A percentile compares a stretch with the other conserved stretches of the same genome.
These are phyloP conservation scores for Aspergillus olivimuriae DNA, from an alignment of 495 filamentous ascomycete species.

Conservation along the genomic window DNA sequence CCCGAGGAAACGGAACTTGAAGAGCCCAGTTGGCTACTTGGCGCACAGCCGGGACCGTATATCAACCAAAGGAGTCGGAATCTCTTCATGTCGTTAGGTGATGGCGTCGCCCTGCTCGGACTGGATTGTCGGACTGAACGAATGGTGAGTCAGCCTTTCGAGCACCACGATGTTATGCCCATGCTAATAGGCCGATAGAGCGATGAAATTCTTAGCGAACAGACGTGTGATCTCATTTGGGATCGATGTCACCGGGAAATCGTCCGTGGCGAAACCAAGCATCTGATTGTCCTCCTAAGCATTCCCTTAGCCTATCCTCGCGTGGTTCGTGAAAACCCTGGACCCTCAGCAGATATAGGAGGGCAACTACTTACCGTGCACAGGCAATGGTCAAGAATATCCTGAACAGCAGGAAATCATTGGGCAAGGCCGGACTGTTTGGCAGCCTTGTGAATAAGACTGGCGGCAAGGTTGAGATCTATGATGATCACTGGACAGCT, in stretches of 20 bases:
- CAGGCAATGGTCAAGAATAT: conserved; percentile 62
- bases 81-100: conserved; percentile 77
- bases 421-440: conserved; percentile 76
- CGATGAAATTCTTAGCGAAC: conserved; percentile 70
- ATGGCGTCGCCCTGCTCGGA: conserved; percentile 72
- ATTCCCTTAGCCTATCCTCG: conserved; percentile 92
- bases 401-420: conserved; percentile 80
- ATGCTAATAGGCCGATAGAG: conserved; percentile 39
- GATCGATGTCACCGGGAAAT: conserved; percentile 78
- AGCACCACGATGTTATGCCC: too few species aligned
- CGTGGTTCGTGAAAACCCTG: conserved; percentile 48
- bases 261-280: conserved; percentile 73
- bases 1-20: conserved; percentile 68
- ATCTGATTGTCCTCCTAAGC: conserved; percentile 78
- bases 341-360: conserved; percentile 11
- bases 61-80: conserved; percentile 81
- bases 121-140: conserved; percentile 90
- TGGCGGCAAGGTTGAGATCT: conserved; percentile 87
- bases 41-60: conserved; percentile 75
- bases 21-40: conserved; percentile 90
- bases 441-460: conserved; percentile 80
- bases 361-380: conserved; percentile 7
- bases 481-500: conserved; percentile 97
- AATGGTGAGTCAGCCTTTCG: conserved; percentile 51
- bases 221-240: conserved; percentile 79